These are phyloP conservation scores for Calonectria crousiana DNA, from an alignment of 2,329 filamentous ascomycete genomes.

Conservation along the genomic window DNA sequence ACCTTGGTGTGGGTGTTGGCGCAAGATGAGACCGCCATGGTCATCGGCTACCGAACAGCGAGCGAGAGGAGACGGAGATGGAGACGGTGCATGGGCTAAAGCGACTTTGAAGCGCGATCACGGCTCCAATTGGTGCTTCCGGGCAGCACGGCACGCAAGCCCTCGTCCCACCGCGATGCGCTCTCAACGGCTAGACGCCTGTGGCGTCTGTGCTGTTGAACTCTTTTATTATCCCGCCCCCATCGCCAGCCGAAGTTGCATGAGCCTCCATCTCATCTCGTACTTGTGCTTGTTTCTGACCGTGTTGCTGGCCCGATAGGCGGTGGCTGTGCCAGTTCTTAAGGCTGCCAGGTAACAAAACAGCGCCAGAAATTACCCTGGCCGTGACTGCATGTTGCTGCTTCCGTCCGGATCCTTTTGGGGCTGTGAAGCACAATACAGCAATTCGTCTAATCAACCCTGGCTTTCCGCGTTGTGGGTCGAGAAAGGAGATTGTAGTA, in stretches of 20 bases:
- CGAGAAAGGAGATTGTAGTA: background rate
- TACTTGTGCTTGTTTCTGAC: background rate
- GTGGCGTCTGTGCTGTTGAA: background rate
- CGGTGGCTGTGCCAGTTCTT: background rate
- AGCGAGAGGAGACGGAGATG: background rate
- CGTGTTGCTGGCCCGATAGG: too few relatives aligned
- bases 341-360: too few relatives aligned
- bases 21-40: slow-evolving; percentile 8
- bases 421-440: background rate
- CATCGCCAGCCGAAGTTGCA: background rate
- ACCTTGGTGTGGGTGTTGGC: background rate
- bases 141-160: background rate
- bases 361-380: background rate
- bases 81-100: background rate
- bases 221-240: background rate
- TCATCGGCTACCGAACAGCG: background rate
- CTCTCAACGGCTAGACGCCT: background rate
- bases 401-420: background rate
- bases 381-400: background rate
- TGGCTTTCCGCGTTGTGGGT: background rate
- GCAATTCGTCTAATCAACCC: background rate
- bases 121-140: background rate
- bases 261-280: background rate
- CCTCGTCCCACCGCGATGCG: background rate
- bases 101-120: background rate